Percentiles rank a stretch among this genome's conserved stretches.
Conservation (phyloP, 2,329 filamentous ascomycete species). For the Aspergillus uvarum region DNA sequence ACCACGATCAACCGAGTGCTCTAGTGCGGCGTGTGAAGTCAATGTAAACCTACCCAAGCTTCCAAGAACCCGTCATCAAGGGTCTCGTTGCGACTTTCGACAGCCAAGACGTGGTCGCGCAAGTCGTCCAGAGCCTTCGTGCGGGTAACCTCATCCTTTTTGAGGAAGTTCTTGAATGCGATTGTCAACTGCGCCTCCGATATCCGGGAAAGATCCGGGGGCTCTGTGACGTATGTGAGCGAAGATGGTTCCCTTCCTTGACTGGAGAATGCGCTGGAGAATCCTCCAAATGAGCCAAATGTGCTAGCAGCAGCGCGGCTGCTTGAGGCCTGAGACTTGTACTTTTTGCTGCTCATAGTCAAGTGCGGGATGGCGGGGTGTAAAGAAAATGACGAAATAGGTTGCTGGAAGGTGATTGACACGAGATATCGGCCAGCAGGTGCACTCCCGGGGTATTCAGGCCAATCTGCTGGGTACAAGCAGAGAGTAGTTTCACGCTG, state of each 20-base stretch:
- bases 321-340: conserved; percentile 64
- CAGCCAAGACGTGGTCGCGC: conserved; percentile 60
- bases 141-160: conserved; percentile 92
- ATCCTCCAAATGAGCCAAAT: conserved; percentile 48
- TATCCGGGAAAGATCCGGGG: conserved; percentile 74
- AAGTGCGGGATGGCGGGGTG: conserved; percentile 34
- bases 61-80: conserved; percentile 81
- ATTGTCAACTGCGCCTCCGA: conserved; percentile 80
- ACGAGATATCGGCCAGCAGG: not conserved
- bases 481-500: not conserved
- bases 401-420: not conserved
- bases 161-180: conserved; percentile 86
- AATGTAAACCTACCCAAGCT: conserved; percentile 69
- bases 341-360: conserved; percentile 63
- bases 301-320: conserved; percentile 56
- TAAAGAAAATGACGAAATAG: conserved; percentile 17
- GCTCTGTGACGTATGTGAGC: conserved; percentile 84
- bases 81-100: conserved; percentile 56
- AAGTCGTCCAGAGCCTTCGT: conserved; percentile 87
- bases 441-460: not conserved
- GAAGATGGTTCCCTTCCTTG: conserved; percentile 54
- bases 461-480: not conserved
- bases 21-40: conserved; percentile 2
- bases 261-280: conserved; percentile 35
- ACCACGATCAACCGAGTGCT: conserved; percentile 16